A percentile compares a stretch with the other conserved stretches of the same genome.
phyloP scores from a whole-genome alignment of 495 filamentous ascomycete species.

The Penicillium samsonianum region DNA sequence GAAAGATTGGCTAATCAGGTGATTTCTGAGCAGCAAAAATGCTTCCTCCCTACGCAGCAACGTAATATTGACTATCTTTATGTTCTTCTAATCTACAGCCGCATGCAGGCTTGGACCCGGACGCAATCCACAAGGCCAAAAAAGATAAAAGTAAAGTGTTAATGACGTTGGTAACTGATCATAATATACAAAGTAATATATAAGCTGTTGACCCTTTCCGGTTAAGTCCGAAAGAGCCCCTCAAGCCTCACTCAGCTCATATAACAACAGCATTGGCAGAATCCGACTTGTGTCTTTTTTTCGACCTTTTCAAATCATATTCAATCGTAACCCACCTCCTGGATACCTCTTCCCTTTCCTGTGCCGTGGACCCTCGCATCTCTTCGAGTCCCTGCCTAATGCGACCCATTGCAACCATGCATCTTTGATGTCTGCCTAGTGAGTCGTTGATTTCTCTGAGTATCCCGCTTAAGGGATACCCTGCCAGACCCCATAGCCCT shows the following conservation, averaged over 20 bases:
- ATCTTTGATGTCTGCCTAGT: constrained; percentile 32
- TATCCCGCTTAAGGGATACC: constrained; percentile 73
- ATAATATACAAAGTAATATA: not conserved
- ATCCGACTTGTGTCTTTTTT: not conserved
- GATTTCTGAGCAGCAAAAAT: no score
- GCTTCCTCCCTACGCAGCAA: no score
- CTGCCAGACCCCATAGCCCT: constrained; percentile 64
- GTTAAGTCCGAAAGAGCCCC: not conserved
- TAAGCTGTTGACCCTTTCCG: not conserved
- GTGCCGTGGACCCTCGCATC: constrained; percentile 19
- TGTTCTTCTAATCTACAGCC: not conserved
- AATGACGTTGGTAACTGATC: not conserved
- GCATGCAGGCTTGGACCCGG: not conserved
- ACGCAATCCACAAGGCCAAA: not conserved
- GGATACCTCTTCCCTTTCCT: constrained; percentile 10
- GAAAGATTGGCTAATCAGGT: no score
- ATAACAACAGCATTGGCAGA: not conserved
- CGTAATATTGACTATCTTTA: no score
- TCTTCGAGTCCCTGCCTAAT: constrained; percentile 73
- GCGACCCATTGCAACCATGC: constrained; percentile 36
- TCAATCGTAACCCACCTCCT: constrained; percentile 6
- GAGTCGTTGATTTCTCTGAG: constrained; percentile 69
- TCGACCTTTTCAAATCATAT: constrained; percentile 7
- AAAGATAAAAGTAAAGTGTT: not conserved
- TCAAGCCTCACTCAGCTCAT: not conserved